A percentile compares a stretch with the other conserved stretches of the same genome.
phyloP scores from a whole-genome alignment of 176 grass and related monocot genomes.

The Urochloa ruziziensis region DNA sequence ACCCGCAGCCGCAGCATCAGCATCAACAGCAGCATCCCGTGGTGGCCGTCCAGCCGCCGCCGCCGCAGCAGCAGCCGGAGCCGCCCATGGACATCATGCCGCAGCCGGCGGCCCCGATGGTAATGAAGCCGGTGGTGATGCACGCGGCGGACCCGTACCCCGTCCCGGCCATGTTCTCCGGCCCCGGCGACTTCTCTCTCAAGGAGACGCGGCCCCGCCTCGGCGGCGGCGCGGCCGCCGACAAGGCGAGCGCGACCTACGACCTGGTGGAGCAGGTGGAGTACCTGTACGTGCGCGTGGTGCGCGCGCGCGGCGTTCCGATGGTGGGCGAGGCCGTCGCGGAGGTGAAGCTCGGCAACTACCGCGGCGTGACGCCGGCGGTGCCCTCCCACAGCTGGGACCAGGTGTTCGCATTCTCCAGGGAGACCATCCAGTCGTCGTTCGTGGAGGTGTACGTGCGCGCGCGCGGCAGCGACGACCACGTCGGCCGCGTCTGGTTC shows the following conservation, averaged over 20 bases:
- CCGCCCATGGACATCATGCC: slow-evolving; percentile 38
- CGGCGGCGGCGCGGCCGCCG: slow-evolving; percentile 43
- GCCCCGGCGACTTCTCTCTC: slow-evolving; percentile 56
- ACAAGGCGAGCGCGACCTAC: slow-evolving; percentile 79
- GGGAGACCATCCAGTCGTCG: slow-evolving; percentile 83
- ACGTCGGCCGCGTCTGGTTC: slow-evolving; percentile 74
- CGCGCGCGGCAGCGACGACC: slow-evolving; percentile 68
- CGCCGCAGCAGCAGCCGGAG: slow-evolving; percentile 36
- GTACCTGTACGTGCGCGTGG: slow-evolving; percentile 88
- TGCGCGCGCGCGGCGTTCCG: slow-evolving; percentile 62
- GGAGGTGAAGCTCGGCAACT: slow-evolving; percentile 96
- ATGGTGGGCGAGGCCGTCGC: slow-evolving; percentile 50
- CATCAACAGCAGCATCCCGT: slow-evolving; percentile 14
- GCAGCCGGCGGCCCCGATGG: not conserved
- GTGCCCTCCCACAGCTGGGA: slow-evolving; percentile 52
- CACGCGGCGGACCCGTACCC: slow-evolving; percentile 65
- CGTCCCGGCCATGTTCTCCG: slow-evolving; percentile 27
- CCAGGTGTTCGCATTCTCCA: slow-evolving; percentile 92
- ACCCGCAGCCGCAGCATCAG: slow-evolving; percentile 8
- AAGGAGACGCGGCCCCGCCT: slow-evolving; percentile 83
- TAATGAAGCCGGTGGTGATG: slow-evolving; percentile 40
- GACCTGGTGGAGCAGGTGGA: slow-evolving; percentile 94
- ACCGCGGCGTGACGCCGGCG: slow-evolving; percentile 69
- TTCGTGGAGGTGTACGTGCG: slow-evolving; percentile 68
- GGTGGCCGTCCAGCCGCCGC: slow-evolving; percentile 33